Base-by-base conservation (phyloP, 1,284 basidiomycete genomes). In the Austroboletus rostrupii region DNA sequence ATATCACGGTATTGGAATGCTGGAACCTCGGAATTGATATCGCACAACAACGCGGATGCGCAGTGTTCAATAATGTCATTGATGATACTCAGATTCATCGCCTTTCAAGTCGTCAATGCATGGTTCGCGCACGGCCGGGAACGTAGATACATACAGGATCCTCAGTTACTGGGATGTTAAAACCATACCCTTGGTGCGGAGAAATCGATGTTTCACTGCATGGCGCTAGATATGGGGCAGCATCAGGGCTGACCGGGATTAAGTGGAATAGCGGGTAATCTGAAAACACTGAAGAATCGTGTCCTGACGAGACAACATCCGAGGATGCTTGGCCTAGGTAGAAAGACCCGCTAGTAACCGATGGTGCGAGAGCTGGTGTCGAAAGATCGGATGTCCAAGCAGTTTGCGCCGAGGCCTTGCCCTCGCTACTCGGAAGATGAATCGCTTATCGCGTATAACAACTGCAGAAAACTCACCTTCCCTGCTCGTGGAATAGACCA, bases 101-200 rank as follows among this genome's bases (percentile, higher is more conserved):
- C 20, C 57, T 52, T 57, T 40, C 26, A 45, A 17, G 28, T 17
- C 26, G 28, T 45, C 28, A 39, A 37, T 14, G 7, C 29, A 12
- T 13, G 45, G 31, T 9, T 21, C 5, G 14, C 16, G 17, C 5
- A 43, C 12, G n/a, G 37, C 46, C 5, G 10, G 11, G 26, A 35
- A 29, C 11, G 13, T 11, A 31, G 17, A 28, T 26, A 40, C 59
- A 12, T 40, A 57, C 61, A 1, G 11, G 13, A 23, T 31, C 43
- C 41, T 35, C 36, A 1, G 16, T 9, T 5, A 37, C 2, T 8
- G 17, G 5, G 3, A 2, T 0, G n/a, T 8, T 36, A 4, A 2
- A 23, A 9, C 5, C 37, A 17, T 28, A 2, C 19, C 35, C 39
- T 2, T n/a, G 31, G 19, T 19, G 14, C 4, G 43, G 11, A 12